phyloP scores from a whole-genome alignment of 139 green algal species.

The Tetratostichococcus sp. region DNA sequence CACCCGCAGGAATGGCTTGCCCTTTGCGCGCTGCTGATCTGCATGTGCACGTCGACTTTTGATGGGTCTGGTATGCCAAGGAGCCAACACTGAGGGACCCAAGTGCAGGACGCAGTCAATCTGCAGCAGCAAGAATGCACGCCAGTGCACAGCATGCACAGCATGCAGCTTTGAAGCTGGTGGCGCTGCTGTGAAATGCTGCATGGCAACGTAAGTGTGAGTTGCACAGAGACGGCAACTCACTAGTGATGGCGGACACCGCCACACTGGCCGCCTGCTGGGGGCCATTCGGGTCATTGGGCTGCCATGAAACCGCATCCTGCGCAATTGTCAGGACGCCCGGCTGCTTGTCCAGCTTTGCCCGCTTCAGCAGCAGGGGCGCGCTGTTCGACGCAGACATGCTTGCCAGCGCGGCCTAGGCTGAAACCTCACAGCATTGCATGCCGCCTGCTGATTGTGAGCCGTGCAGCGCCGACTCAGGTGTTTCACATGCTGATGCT shows the following conservation, averaged over 20 bases:
- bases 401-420: no score
- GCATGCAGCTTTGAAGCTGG: background rate
- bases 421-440: no score
- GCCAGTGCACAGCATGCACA: background rate
- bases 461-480: no score
- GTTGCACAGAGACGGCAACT: no score
- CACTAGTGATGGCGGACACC: background rate
- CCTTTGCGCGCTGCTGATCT: slow-evolving; percentile 23
- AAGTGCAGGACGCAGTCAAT: no score
- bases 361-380: background rate
- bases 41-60: background rate
- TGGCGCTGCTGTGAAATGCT: no score
- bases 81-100: background rate
- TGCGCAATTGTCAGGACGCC: background rate
- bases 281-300: background rate
- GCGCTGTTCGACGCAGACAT: no score
- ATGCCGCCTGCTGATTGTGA: no score
- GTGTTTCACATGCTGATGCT: no score
- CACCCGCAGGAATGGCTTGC: slow-evolving; percentile 16
- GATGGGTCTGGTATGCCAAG: no score
- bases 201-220: no score
- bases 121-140: background rate
- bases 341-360: background rate
- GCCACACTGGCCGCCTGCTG: background rate
- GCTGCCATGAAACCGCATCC: background rate